Base-by-base conservation (phyloP, 495 filamentous ascomycete species). In the Hypoxylon perforatum region DNA sequence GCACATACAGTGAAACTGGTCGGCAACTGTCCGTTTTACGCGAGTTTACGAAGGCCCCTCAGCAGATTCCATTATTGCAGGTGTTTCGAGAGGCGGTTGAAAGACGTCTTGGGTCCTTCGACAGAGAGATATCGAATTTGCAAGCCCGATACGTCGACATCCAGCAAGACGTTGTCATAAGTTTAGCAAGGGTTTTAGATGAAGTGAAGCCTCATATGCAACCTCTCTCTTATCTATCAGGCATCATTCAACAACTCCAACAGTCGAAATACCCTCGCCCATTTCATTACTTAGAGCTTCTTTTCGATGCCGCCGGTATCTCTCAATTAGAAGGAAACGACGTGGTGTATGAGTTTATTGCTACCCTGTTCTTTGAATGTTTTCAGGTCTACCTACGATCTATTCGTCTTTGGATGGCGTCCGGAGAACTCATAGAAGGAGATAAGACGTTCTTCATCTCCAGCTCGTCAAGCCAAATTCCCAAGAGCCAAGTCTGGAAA, bases 321-420 rank as follows among this genome's bases (percentile, higher is more conserved):
- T 82, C 85, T 4, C 93, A 97, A 73, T 82, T 91, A 57, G 84
- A 85, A 39, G 90, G 90, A 1, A 84, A 90, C 49, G 80, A 81
- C 4, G 74, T 68, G 7, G 79, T 83, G 17, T 96, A 90, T 67
- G 71, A 75, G 23, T 85, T 82, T 42, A 81, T 93, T 14, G 85
- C 85, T 9, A 76, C 77, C 3, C 77, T 97, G 10, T 96, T 97
- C 76, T 90, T 95, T 48, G 82, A 88, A 22, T 96, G 92, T 72
- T 91, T 97, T 35, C 86, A 89, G 60, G 88, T 91, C 3, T 97
- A 97, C 73, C 82, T 94, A 23, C 87, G 85, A 11, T 92, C 93
- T 0, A 87, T 97, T 23, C 83, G 88, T 23, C 75, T 80, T 2
- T 99, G 95, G 95, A 95, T 96, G 89, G 88, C 93, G 67, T 83